Evolutionary conservation across 2,329 filamentous ascomycete genomes (phyloP), one percentile per base, ranked within the genome.

Genomic region (Cadophora malorum): DNA sequence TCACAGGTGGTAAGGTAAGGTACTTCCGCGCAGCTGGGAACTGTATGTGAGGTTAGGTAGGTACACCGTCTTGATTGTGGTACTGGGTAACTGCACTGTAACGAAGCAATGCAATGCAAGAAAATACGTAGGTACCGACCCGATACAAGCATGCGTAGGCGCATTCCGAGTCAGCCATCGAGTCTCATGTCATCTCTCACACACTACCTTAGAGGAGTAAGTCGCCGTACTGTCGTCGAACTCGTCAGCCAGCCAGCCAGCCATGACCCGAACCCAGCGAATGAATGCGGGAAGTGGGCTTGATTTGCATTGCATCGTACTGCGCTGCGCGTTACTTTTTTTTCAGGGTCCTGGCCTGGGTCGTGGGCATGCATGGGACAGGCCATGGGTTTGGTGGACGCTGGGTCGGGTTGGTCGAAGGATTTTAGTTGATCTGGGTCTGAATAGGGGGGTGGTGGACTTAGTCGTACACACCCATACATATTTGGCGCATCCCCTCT

Each of bases 401-500:
- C 8, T 21, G 8, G 45, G 19, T 28, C 28, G 28, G 28, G 28
- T 28, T 28, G 28, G 28, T 28, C 45, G 45, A 49, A 3, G 28
- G 19, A 49, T 21, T n/a, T 49, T 49, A 38, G 35, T 38, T 49
- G n/a, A 19, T 2, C 4, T 45, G n/a, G n/a, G n/a, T n/a, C n/a
- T n/a, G n/a, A n/a, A n/a, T n/a, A 21, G 7, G 45, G 45, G n/a
- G 45, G 21, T 45, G 45, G 10, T 45, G 41, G 45, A 21, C 52
- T 7, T 28, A 23, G 50, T 53, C 23, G 50, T 47, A 21, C 19
- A 55, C 50, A 10, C n/a, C 25, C 52, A 33, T 55, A 55, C 52
- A 33, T 55, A 55, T 55, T 55, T 55, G 14, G 52, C 52, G 14
- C 52, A 55, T 55, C 25, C 52, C 52, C 52, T 55, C 52, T 28